Conservation (phyloP, 495 filamentous ascomycete genomes). For the Trichoderma reesei region DNA sequence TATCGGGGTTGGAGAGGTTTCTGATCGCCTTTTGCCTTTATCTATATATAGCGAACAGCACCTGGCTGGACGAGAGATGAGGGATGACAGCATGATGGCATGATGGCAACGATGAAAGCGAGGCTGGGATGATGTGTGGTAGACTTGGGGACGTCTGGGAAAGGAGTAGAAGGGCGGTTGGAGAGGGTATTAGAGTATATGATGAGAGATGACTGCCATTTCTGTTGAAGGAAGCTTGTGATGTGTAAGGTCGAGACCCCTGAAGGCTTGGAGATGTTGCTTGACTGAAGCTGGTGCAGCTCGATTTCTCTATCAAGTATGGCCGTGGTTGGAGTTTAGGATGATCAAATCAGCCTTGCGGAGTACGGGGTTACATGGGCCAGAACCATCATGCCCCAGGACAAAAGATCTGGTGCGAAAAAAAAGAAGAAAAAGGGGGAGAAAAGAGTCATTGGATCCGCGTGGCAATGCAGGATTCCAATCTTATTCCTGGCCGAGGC, state of each 20-base stretch:
- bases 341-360: neutral
- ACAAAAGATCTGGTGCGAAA: neutral
- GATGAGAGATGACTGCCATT: constrained; percentile 1
- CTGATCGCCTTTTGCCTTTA: neutral
- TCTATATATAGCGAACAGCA: too few relatives aligned
- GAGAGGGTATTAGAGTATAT: constrained; percentile 4
- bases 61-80: neutral
- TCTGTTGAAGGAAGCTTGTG: neutral
- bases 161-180: neutral
- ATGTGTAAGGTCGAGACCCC: too few relatives aligned
- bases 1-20: neutral
- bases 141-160: neutral
- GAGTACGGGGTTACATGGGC: too few relatives aligned
- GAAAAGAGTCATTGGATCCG: neutral
- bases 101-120: neutral
- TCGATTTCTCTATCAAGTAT: too few relatives aligned
- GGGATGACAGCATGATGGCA: neutral
- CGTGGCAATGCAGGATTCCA: constrained; percentile 1
- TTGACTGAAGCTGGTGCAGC: too few relatives aligned
- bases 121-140: neutral
- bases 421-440: neutral
- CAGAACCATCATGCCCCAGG: too few relatives aligned
- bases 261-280: too few relatives aligned
- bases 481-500: neutral
- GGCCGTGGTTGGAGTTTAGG: too few relatives aligned